Evolutionary conservation across 331 rosid genomes (phyloP).

Genomic region (Pyracantha coccinea): DNA sequence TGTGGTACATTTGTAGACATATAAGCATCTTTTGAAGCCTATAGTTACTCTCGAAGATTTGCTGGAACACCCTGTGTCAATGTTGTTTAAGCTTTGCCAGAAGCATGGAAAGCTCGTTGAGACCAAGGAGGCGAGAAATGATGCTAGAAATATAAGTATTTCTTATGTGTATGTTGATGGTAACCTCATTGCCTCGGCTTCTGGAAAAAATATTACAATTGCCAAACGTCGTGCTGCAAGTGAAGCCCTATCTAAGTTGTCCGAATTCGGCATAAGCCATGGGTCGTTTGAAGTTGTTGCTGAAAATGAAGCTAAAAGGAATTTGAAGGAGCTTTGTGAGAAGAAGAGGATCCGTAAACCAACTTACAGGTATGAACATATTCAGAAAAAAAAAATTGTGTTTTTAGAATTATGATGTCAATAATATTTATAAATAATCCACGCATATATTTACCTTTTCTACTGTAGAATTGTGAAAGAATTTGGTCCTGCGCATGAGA

Average conservation of each 20-base stretch:
- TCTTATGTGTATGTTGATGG: slow-evolving; percentile 51
- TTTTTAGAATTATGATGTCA: background rate
- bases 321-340: background rate
- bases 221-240: slow-evolving; percentile 62
- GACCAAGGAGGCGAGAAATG: slow-evolving; percentile 18
- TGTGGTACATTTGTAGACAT: slow-evolving; percentile 25
- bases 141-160: background rate
- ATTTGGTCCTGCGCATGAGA: background rate
- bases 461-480: background rate
- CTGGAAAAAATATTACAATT: slow-evolving; percentile 36
- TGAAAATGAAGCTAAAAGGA: background rate
- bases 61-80: background rate
- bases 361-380: background rate
- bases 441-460: background rate
- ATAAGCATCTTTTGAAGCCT: slow-evolving; percentile 13
- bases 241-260: slow-evolving; percentile 33
- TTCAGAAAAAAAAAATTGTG: background rate
- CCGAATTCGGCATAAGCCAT: background rate
- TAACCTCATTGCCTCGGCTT: slow-evolving; percentile 31
- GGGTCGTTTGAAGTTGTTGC: background rate
- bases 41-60: background rate
- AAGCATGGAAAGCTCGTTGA: slow-evolving; percentile 45
- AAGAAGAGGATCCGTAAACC: background rate
- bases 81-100: slow-evolving; percentile 47
- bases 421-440: background rate